A percentile compares a stretch with the other conserved stretches of the same genome.
Conservation (phyloP, 805 yeast species). For the Wickerhamomyces rabaulensis region DNA sequence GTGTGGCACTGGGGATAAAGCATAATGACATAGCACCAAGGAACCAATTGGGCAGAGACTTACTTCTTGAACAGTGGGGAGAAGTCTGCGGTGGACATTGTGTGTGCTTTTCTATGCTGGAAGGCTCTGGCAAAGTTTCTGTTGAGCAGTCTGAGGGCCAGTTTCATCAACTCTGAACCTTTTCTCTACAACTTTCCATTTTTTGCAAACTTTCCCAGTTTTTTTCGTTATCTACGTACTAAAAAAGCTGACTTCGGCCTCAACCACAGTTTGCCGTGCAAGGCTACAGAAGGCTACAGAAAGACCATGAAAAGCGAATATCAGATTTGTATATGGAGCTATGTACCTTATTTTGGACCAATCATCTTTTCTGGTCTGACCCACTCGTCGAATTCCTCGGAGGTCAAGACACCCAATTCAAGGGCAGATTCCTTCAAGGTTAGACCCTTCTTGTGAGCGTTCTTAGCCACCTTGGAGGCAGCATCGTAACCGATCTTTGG, state of each 20-base stretch:
- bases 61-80: slow-evolving; percentile 12
- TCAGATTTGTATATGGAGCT: no score
- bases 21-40: no score
- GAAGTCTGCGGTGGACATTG: slow-evolving; percentile 11
- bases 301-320: no score
- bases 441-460: slow-evolving; percentile 96
- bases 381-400: slow-evolving; percentile 91
- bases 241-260: no score
- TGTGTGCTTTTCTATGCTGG: neutral
- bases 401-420: slow-evolving; percentile 79
- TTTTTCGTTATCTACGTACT: no score
- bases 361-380: slow-evolving; percentile 98
- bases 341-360: slow-evolving; percentile 77
- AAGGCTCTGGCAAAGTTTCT: neutral
- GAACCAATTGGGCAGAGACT: neutral
- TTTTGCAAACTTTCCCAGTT: no score
- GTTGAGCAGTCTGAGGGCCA: no score
- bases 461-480: slow-evolving; percentile 97
- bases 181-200: no score
- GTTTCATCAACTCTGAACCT: no score
- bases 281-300: no score
- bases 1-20: no score
- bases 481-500: slow-evolving; percentile 98
- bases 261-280: neutral
- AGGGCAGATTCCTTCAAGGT: slow-evolving; percentile 93